Evolutionary conservation across 208 protist genomes (phyloP), one percentile per base, ranked within the genome.

Genomic region (Wallacemonas sp.): DNA sequence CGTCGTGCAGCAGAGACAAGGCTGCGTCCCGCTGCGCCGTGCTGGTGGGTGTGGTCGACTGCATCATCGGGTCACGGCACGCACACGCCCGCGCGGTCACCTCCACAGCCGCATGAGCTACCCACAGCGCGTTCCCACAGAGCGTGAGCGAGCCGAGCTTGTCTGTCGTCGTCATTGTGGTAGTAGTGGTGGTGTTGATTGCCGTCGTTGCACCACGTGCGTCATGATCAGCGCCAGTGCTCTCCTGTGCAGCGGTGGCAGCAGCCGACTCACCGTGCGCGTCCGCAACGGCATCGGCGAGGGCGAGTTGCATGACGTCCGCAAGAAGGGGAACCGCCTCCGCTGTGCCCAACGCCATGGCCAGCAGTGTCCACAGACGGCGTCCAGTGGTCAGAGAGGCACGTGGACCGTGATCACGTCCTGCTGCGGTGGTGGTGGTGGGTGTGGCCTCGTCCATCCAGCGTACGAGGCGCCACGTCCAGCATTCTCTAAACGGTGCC

Each of bases 241-340:
- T 17, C 5, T 49, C 44, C 19, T 16, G 17, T 23, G 36, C 36
- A 41, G 36, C 6, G 14, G 44, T 49, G 17, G 19, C 12, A 16
- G 8, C 12, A 9, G 44, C 12, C 17, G 8, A 17, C 12, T 0
- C 48, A 19, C n/a, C n/a, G 52, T 58, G 32, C 30, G 52, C 32
- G 19, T 58, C 52, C 9, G 52, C 52, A 41, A 58, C 4, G 23
- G 39, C 30, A 16, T 65, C 61, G 1, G 38, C 44, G 32, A 65
- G 29, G 4, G 29, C 34, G 5, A 29, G 3, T 8, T 21, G 3
- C 8, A 32, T 34, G 24, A 55, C 44, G 16, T 24, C 61, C 14
- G 19, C 6, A 12, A 56, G n/a, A 3, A 41, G 43, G 6, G 19
- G 39, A 17, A 27, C 11, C 16, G 44, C 32, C 8, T 23, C 24